Evolutionary conservation across 1,139 yeast species (phyloP).

Genomic region (Yamadazyma membranifaciens): DNA sequence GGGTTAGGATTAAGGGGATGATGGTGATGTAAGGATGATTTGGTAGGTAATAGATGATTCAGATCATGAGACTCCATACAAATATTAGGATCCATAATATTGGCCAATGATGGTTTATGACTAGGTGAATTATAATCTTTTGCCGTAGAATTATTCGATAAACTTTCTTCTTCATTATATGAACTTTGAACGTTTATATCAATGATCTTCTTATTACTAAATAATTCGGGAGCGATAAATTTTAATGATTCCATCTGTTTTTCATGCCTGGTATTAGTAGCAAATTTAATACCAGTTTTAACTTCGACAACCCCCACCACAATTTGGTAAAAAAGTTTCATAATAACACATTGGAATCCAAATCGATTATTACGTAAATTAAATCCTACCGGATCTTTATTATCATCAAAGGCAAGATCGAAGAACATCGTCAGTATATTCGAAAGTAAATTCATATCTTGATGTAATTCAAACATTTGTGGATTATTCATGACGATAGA

Average conservation of each 20-base stretch:
- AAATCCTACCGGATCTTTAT: conserved; percentile 9
- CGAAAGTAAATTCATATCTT: conserved; percentile 31
- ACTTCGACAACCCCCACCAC: conserved; percentile 17
- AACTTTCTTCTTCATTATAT: conserved; percentile 10
- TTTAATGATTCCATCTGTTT: conserved; percentile 9
- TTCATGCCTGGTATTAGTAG: not conserved
- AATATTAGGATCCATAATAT: conserved; percentile 15
- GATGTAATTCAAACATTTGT: conserved; percentile 23
- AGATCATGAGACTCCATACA: not conserved
- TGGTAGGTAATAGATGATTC: too few species aligned
- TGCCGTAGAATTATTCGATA: not conserved
- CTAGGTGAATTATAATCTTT: conserved; percentile 18
- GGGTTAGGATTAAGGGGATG: not conserved
- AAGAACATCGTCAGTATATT: conserved; percentile 22
- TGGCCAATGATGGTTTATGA: conserved; percentile 25
- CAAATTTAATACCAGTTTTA: conserved; percentile 7
- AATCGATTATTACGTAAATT: conserved; percentile 13
- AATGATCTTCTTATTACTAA: conserved; percentile 3
- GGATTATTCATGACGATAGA: conserved; percentile 36
- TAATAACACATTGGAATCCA: conserved; percentile 17
- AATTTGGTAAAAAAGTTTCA: conserved; percentile 22
- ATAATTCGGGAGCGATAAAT: conserved; percentile 14
- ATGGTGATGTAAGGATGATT: too few species aligned
- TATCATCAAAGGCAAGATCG: conserved; percentile 5
- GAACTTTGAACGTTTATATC: conserved; percentile 7